Percentiles rank a stretch among this genome's conserved stretches.
Evolutionary conservation across 1,139 yeast species (phyloP).

Genomic region (Yamadazyma dushanensis): DNA sequence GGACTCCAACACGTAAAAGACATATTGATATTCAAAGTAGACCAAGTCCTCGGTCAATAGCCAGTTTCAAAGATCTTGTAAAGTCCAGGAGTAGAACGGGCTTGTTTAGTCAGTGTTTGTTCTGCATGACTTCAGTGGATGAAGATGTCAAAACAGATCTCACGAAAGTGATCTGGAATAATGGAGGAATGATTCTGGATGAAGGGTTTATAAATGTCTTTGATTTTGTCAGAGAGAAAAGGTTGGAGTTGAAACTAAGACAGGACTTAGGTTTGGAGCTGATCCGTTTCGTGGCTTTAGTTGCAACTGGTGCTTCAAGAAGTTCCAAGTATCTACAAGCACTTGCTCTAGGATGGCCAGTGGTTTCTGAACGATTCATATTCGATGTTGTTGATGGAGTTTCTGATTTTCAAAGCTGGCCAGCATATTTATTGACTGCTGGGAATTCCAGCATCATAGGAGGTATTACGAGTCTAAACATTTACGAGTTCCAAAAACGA

Average conservation of each 20-base stretch:
- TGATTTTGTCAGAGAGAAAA: slow-evolving; percentile 14
- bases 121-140: slow-evolving; percentile 39
- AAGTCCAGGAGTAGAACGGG: slow-evolving; percentile 4
- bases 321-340: slow-evolving; percentile 82
- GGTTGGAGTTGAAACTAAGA: slow-evolving; percentile 7
- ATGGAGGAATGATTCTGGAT: slow-evolving; percentile 57
- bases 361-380: slow-evolving; percentile 62
- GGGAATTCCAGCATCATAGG: slow-evolving; percentile 53
- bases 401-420: slow-evolving; percentile 38
- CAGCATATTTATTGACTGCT: slow-evolving; percentile 64
- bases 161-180: slow-evolving; percentile 33
- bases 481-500: slow-evolving; percentile 36
- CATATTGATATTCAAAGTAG: slow-evolving; percentile 12
- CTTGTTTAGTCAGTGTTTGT: slow-evolving; percentile 26
- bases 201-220: slow-evolving; percentile 45
- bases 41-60: slow-evolving; percentile 8
- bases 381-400: slow-evolving; percentile 45
- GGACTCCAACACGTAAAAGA: slow-evolving; percentile 16
- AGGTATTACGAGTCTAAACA: slow-evolving; percentile 41
- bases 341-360: slow-evolving; percentile 89
- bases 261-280: slow-evolving; percentile 7
- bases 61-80: background rate
- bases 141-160: slow-evolving; percentile 38
- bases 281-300: slow-evolving; percentile 60
- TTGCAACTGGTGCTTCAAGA: slow-evolving; percentile 58